Conservation (phyloP, 805 yeast species). For the Kazachstania psychrophila region DNA sequence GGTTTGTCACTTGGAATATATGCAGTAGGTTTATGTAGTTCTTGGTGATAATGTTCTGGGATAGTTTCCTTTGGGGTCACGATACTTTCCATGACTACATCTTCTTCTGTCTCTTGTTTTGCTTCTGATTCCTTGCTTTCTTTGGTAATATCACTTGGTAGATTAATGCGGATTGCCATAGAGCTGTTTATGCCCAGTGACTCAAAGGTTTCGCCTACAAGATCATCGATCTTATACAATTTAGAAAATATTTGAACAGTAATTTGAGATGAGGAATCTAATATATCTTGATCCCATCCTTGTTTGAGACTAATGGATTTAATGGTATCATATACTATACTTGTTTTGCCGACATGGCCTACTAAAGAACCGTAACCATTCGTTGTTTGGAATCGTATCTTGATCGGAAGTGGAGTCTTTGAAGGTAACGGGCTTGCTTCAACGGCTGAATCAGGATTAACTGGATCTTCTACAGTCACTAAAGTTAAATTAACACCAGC, state of each 20-base stretch:
- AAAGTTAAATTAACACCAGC: constrained; percentile 36
- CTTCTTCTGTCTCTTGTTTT: no score
- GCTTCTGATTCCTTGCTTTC: not conserved
- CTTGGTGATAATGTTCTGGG: not conserved
- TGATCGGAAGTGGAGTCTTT: constrained; percentile 12
- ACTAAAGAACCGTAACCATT: constrained; percentile 16
- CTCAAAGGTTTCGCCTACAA: constrained; percentile 10
- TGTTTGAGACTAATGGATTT: no score
- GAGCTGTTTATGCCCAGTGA: constrained; percentile 16
- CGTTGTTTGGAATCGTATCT: constrained; percentile 26
- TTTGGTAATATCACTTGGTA: not conserved
- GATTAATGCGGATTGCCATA: constrained; percentile 6
- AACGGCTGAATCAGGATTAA: not conserved
- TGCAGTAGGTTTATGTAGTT: constrained; percentile 15
- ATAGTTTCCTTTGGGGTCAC: no score
- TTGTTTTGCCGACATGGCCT: constrained; percentile 17
- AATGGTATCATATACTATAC: constrained; percentile 11
- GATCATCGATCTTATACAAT: constrained; percentile 7
- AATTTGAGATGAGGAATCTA: constrained; percentile 1
- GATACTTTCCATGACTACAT: not conserved
- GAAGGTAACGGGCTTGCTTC: not conserved
- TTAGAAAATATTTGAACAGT: constrained; percentile 22
- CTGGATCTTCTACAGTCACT: constrained; percentile 4
- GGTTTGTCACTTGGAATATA: constrained; percentile 16
- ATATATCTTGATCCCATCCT: constrained; percentile 8